Evolutionary conservation across 208 protist genomes (phyloP), one percentile per base, ranked within the genome.

Genomic region (Trypanosoma brucei): DNA sequence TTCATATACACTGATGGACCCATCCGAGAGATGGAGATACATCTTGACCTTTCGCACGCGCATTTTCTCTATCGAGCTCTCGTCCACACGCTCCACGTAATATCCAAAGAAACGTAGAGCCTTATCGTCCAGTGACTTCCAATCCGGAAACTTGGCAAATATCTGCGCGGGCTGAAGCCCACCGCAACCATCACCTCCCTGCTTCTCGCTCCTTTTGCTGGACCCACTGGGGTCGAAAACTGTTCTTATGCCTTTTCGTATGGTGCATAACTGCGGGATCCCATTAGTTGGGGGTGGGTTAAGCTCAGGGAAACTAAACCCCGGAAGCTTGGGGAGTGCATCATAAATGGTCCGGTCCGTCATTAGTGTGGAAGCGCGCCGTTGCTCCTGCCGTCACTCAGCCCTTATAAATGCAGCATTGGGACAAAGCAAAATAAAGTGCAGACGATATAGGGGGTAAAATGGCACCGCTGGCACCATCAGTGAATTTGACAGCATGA

Each of bases 71-170:
- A 91, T 44, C 1, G 61, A 67, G 55, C 84, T 95, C 68, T 98
- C 95, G 54, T 88, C 72, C 33, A 99, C 94, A 4, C 80, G 68
- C 78, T 98, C 96, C 36, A 88, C 74, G 75, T 98, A 98, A 74
- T 94, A 99, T 34, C 76, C 95, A 63, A 95, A 96, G 72, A 98
- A 99, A 52, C 95, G 84, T 33, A 99, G 84, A 9, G 97, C 93
- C 59, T 98, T 96, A 55, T 93, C 71, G 62, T 98, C 94, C 45
- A 98, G 72, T 11, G 86, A 91, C 7, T 96, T 79, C 91, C 91
- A 97, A 35, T 84, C 72, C 4, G 90, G 85, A 53, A 92, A 92
- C 62, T 72, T 79, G 36, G 77, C 59, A 9, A 92, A 75, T 52
- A 94, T 86, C 56, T 68, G 59, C 0, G 81, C 71, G 14, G 76